phyloP scores from a whole-genome alignment of 129 eudicot species.

The Chrysanthemum seticuspe region DNA sequence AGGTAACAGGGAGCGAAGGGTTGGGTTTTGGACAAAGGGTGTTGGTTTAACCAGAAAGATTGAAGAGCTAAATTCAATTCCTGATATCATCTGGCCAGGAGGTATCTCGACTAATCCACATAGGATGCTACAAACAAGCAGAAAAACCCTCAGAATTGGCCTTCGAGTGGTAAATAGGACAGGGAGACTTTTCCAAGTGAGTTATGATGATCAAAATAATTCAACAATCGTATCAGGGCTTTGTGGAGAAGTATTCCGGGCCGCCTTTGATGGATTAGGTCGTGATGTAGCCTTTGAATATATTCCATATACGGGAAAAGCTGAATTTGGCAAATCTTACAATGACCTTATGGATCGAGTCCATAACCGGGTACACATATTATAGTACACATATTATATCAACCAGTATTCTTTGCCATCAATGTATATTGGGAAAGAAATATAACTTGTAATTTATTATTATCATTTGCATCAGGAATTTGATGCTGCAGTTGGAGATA shows the following conservation, averaged over 20 bases:
- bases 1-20: too few species aligned
- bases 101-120: conserved; percentile 36
- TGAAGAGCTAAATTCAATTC: too few species aligned
- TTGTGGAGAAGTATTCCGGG: conserved; percentile 41
- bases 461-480: conserved; percentile 25
- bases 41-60: too few species aligned
- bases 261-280: conserved; percentile 21
- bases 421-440: background rate
- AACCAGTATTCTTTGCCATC: background rate
- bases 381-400: conserved; percentile 11
- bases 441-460: background rate
- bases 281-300: conserved; percentile 9
- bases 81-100: too few species aligned
- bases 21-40: too few species aligned
- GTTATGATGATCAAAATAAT: conserved; percentile 16
- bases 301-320: background rate
- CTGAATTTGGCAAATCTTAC: conserved; percentile 3
- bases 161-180: conserved; percentile 19
- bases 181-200: conserved; percentile 17
- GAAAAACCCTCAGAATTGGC: conserved; percentile 37
- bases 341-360: conserved; percentile 9
- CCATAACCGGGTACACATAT: background rate
- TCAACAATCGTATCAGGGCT: conserved; percentile 10
- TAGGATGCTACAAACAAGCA: conserved; percentile 19
- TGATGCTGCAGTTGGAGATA: conserved; percentile 53